These are phyloP conservation scores for Nakazawaea pomicola DNA, from an alignment of 805 yeast species.

Conservation along the genomic window DNA sequence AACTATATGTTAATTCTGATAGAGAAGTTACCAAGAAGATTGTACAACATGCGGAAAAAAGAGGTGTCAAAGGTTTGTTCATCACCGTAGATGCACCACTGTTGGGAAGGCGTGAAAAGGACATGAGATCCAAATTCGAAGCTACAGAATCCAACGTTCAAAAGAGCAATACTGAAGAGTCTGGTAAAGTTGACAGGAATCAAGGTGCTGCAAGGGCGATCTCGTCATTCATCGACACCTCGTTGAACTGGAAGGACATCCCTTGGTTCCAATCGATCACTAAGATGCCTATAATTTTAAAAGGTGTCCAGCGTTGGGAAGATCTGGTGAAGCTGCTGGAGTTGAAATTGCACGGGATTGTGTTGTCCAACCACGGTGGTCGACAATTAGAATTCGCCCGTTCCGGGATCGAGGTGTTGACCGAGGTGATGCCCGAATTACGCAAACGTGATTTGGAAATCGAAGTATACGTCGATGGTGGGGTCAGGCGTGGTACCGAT, in stretches of 20 bases:
- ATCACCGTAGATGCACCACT: conserved; percentile 93
- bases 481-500: conserved; percentile 66
- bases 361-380: conserved; percentile 86
- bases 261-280: conserved; percentile 51
- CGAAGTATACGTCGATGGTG: conserved; percentile 64
- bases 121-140: conserved; percentile 63
- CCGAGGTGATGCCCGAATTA: conserved; percentile 58
- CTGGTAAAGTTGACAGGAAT: conserved; percentile 49
- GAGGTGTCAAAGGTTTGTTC: conserved; percentile 78
- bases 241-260: conserved; percentile 62
- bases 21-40: conserved; percentile 55
- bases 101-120: conserved; percentile 87
- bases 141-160: conserved; percentile 25
- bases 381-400: conserved; percentile 79
- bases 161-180: conserved; percentile 35
- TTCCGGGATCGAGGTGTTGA: conserved; percentile 71
- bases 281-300: conserved; percentile 62
- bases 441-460: conserved; percentile 41
- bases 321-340: conserved; percentile 74
- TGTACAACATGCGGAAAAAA: conserved; percentile 64
- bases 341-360: conserved; percentile 71
- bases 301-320: conserved; percentile 82
- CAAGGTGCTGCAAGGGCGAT: conserved; percentile 88
- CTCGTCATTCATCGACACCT: conserved; percentile 76
- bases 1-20: conserved; percentile 78